Base-by-base conservation (phyloP, 805 yeast genomes). In the Yueomyces sinensis region DNA sequence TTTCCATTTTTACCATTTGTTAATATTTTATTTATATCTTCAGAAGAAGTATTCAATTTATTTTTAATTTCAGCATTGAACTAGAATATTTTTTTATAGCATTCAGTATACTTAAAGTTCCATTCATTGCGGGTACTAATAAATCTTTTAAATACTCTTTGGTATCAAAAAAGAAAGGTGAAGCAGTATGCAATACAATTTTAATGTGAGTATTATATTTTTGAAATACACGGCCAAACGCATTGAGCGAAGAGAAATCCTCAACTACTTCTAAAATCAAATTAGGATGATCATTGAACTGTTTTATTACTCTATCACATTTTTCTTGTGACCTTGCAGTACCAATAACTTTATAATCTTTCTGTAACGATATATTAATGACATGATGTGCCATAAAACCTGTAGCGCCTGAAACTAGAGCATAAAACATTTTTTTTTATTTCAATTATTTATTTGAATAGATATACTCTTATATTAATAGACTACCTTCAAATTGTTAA, bases 121-220 rank as follows among this genome's bases (percentile, higher is more conserved):
- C 80, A 15, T 62, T 49, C 4, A 71, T 54, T 1, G 81, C 79
- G 3, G 82, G 82, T 17, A 50, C 59, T 37, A 74, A 54, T 35
- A 74, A 56, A 16, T 70, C 76, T 33, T 65, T 64, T 37, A 66
- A 76, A 23, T 44, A 49, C 25, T 66, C 57, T 40, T 65, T 60
- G 13, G 59, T 52, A 9, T 64, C 60, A 47, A 63, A 67, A 19
- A 63, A 57, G 47, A 68, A 68, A 13, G 82, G 80, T 13, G 78
- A 67, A 2, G 82, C 82, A 9, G 76, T 65, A 51, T 75, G 82
- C 29, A 74, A 43, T 33, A 76, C 74, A 24, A 65, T 70, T 11
- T 59, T 58, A 37, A 73, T 65, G 29, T 73, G 76, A 24, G 68
- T 66, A 39, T 67, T 65, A 23, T 54, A 51, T 17, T 56, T 51